These are phyloP conservation scores for Volvox reticuliferus DNA, from an alignment of 139 green algal species.

Conservation along the genomic window DNA sequence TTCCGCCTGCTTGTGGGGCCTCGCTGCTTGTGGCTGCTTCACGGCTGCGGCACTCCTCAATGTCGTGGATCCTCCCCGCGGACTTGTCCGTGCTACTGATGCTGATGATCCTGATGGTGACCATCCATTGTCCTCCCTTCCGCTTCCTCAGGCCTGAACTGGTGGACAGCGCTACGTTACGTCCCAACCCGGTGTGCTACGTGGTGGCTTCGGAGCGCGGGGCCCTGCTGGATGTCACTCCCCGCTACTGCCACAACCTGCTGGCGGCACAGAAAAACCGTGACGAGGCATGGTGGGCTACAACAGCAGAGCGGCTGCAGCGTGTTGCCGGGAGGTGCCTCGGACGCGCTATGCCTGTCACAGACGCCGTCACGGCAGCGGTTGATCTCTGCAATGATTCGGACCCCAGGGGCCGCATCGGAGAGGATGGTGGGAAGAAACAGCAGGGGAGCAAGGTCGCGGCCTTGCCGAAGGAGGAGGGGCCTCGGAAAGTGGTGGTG, in stretches of 20 bases:
- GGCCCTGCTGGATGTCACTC: slow-evolving; percentile 80
- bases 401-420: too few relatives aligned
- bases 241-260: slow-evolving; percentile 70
- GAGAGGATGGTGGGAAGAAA: not conserved
- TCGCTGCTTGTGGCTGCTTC: too few relatives aligned
- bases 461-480: not conserved
- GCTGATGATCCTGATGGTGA: too few relatives aligned
- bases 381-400: too few relatives aligned
- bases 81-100: too few relatives aligned
- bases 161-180: slow-evolving; percentile 32
- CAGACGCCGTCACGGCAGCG: too few relatives aligned
- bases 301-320: not conserved
- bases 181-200: slow-evolving; percentile 67
- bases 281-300: slow-evolving; percentile 75
- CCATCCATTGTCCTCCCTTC: not conserved
- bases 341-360: not conserved
- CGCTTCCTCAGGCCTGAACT: slow-evolving; percentile 36
- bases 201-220: slow-evolving; percentile 72
- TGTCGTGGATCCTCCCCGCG: too few relatives aligned
- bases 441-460: not conserved
- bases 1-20: too few relatives aligned
- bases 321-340: not conserved
- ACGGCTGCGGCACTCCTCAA: too few relatives aligned
- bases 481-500: too few relatives aligned
- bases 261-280: slow-evolving; percentile 62